Percentiles rank a stretch among this genome's conserved stretches.
Evolutionary conservation across 148 eudicot species (phyloP).

Genomic region (Rhododendron vialii): DNA sequence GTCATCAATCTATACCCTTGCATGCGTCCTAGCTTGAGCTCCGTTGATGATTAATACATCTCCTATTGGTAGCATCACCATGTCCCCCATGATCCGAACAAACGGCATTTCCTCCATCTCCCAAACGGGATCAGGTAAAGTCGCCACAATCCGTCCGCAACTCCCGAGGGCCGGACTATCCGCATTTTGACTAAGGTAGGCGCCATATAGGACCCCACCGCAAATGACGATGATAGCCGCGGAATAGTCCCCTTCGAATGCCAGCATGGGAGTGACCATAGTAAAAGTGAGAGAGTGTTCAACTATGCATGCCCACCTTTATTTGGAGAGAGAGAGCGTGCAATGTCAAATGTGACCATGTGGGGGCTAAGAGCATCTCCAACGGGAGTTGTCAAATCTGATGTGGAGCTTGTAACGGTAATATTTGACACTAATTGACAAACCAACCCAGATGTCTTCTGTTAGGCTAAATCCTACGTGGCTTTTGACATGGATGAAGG

Average conservation of each 20-base stretch:
- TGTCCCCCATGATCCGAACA: constrained; percentile 81
- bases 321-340: too few species aligned
- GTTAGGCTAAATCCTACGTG: too few species aligned
- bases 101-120: constrained; percentile 90
- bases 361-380: too few species aligned
- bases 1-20: constrained; percentile 78
- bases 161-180: constrained; percentile 63
- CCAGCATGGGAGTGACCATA: constrained; percentile 30
- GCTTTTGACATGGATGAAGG: too few species aligned
- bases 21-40: constrained; percentile 66
- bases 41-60: constrained; percentile 76
- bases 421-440: too few species aligned
- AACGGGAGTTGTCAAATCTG: too few species aligned
- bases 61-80: constrained; percentile 84
- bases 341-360: too few species aligned
- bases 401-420: too few species aligned
- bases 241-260: constrained; percentile 59
- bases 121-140: constrained; percentile 57
- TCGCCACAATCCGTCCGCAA: constrained; percentile 80
- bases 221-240: constrained; percentile 64
- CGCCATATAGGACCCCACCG: constrained; percentile 82
- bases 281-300: too few species aligned
- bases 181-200: constrained; percentile 42
- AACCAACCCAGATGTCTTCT: too few species aligned
- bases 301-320: too few species aligned